These are phyloP conservation scores for Wallacemonas rigidus DNA, from an alignment of 208 protist species.

Conservation along the genomic window DNA sequence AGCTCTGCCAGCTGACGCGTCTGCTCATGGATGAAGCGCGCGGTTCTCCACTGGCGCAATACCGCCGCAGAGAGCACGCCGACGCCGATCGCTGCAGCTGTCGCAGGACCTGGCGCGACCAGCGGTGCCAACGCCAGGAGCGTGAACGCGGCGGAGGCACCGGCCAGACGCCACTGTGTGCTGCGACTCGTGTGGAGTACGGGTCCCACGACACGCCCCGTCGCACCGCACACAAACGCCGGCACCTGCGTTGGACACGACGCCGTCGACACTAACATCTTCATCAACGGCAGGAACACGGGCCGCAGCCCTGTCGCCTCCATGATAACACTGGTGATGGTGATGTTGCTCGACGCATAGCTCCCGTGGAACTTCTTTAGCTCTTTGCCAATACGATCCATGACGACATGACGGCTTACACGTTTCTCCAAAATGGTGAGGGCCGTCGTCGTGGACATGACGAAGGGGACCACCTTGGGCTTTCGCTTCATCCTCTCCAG, in stretches of 20 bases:
- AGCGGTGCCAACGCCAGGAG: slow-evolving; percentile 54
- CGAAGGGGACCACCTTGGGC: slow-evolving; percentile 78
- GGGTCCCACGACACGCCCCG: slow-evolving; percentile 79
- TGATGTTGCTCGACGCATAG: slow-evolving; percentile 81
- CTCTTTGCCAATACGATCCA: slow-evolving; percentile 78
- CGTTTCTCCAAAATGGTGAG: slow-evolving; percentile 77
- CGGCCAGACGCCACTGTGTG: slow-evolving; percentile 30
- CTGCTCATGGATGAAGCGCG: slow-evolving; percentile 52
- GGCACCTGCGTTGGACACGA: slow-evolving; percentile 44
- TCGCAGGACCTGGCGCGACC: slow-evolving; percentile 65
- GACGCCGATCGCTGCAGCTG: slow-evolving; percentile 52
- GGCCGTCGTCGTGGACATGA: slow-evolving; percentile 87
- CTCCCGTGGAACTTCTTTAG: slow-evolving; percentile 87
- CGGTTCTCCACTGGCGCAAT: slow-evolving; percentile 29
- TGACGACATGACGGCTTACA: slow-evolving; percentile 55
- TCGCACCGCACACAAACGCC: slow-evolving; percentile 87
- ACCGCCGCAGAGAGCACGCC: slow-evolving; percentile 40
- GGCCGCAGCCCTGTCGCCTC: slow-evolving; percentile 69
- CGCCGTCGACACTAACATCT: slow-evolving; percentile 70
- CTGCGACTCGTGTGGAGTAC: slow-evolving; percentile 59
- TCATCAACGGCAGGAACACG: slow-evolving; percentile 83
- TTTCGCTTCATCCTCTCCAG: slow-evolving; percentile 62
- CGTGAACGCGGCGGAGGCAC: slow-evolving; percentile 28
- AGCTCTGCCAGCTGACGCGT: slow-evolving; percentile 62
- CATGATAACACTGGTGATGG: slow-evolving; percentile 60